Base-by-base conservation (phyloP, 2,329 filamentous ascomycete genomes). In the Cladosporium phlei region DNA sequence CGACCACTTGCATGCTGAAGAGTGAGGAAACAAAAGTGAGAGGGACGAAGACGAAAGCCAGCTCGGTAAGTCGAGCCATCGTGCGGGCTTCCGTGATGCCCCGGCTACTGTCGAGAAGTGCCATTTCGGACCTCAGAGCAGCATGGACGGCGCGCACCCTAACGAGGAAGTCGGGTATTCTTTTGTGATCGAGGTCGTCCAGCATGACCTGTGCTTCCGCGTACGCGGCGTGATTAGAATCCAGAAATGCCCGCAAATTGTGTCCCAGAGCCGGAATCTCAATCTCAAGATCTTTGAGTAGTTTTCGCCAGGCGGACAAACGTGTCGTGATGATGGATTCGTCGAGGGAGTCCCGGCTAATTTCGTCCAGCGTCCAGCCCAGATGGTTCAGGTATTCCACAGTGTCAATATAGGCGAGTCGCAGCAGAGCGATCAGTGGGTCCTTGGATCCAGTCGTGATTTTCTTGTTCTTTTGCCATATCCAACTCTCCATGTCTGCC, bases 111-210 rank as follows among this genome's bases (percentile, higher is more conserved):
- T 64, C 58, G 9, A 56, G 46, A 20, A 63, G 55, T 12, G 55
- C 49, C 56, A 65, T 60, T 22, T 69, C 67, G 5, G 66, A 63
- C 24, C 65, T 65, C 5, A 70, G 43, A 4, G 63, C 59, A 16
- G 49, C 55, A 24, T 30, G 17, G 28, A 30, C 28, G 12, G n/a
- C 9, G 4, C 28, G 28, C 28, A 30, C 28, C 28, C 28, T 16
- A 16, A 12, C 28, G 3, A 30, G 28, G 17, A 30, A n/a, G n/a
- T n/a, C n/a, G n/a, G n/a, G n/a, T n/a, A n/a, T n/a, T n/a, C n/a
- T n/a, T n/a, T n/a, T n/a, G n/a, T n/a, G n/a, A n/a, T n/a, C n/a
- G n/a, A n/a, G n/a, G n/a, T n/a, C n/a, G n/a, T n/a, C n/a, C n/a
- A n/a, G n/a, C n/a, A n/a, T n/a, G n/a, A n/a, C n/a, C n/a, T n/a